Evolutionary conservation across 257 asterid species (phyloP).

Genomic region (Nicotiana tabacum): DNA sequence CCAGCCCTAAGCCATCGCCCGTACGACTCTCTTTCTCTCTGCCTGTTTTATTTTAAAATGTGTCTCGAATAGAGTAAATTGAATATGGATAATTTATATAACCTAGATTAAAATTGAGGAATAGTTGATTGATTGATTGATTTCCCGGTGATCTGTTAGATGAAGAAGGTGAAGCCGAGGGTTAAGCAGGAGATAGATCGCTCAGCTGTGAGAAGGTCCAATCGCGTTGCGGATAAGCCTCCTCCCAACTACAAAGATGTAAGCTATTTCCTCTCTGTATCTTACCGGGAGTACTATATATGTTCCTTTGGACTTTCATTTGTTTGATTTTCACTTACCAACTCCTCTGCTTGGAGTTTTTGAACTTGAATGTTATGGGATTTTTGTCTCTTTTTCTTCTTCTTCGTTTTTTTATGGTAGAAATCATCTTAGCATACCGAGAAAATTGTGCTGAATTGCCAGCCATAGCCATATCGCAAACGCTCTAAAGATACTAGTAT

Average conservation of each 20-base stretch:
- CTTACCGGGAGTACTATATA: background rate
- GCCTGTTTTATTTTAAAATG: background rate
- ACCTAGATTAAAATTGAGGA: background rate
- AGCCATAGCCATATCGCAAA: background rate
- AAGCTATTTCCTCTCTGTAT: background rate
- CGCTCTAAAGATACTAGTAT: background rate
- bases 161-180: slow-evolving; percentile 60
- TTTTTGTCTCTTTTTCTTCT: background rate
- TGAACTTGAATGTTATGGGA: background rate
- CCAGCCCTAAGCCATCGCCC: slow-evolving; percentile 46
- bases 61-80: background rate
- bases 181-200: slow-evolving; percentile 40
- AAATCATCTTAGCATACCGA: background rate
- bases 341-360: background rate
- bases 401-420: background rate
- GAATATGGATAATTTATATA: background rate
- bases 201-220: slow-evolving; percentile 48
- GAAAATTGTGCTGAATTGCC: background rate
- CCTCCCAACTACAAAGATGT: slow-evolving; percentile 61
- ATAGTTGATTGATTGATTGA: background rate
- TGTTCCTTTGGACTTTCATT: background rate
- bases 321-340: background rate
- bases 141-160: slow-evolving; percentile 21
- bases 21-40: slow-evolving; percentile 13
- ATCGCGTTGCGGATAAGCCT: slow-evolving; percentile 56